Conservation (phyloP, 2,329 filamentous ascomycete genomes). For the Aspergillus terreus region DNA sequence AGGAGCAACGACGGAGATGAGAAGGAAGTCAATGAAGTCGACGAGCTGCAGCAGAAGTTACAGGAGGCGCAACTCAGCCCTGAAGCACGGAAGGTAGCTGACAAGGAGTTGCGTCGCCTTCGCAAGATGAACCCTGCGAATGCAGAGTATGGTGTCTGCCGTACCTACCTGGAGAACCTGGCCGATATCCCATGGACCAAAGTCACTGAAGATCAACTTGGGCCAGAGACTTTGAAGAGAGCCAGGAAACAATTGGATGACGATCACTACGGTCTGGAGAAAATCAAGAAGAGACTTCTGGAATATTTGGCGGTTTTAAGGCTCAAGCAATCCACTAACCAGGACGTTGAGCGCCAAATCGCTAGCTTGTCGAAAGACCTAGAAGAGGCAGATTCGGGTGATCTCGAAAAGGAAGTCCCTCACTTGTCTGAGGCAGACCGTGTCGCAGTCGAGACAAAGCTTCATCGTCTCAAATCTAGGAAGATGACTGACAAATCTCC, state of each 20-base stretch:
- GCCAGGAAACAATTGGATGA: conserved; percentile 90
- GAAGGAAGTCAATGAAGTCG: conserved; percentile 82
- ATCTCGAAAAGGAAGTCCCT: conserved; percentile 58
- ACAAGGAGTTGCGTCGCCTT: conserved; percentile 80
- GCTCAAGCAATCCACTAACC: conserved; percentile 86
- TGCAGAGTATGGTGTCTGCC: conserved; percentile 89
- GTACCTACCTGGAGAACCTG: conserved; percentile 90
- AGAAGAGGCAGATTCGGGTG: conserved; percentile 28
- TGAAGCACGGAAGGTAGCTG: conserved; percentile 85
- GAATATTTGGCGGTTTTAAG: conserved; percentile 96
- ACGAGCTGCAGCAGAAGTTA: conserved; percentile 85
- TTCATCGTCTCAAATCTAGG: conserved; percentile 74
- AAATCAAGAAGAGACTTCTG: conserved; percentile 92
- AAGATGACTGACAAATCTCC: conserved; percentile 92
- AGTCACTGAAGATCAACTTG: conserved; percentile 79
- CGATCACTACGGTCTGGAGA: conserved; percentile 93
- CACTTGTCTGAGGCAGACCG: conserved; percentile 45
- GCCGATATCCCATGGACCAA: conserved; percentile 91
- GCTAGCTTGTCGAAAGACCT: conserved; percentile 48
- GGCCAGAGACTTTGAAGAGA: conserved; percentile 69
- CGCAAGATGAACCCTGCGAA: conserved; percentile 96
- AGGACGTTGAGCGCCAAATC: conserved; percentile 76
- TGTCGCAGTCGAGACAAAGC: conserved; percentile 54
- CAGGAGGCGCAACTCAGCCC: conserved; percentile 75
- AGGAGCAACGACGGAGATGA: conserved; percentile 56